Conservation (phyloP, 306 rosid genomes). For the Vigna unguiculata region DNA sequence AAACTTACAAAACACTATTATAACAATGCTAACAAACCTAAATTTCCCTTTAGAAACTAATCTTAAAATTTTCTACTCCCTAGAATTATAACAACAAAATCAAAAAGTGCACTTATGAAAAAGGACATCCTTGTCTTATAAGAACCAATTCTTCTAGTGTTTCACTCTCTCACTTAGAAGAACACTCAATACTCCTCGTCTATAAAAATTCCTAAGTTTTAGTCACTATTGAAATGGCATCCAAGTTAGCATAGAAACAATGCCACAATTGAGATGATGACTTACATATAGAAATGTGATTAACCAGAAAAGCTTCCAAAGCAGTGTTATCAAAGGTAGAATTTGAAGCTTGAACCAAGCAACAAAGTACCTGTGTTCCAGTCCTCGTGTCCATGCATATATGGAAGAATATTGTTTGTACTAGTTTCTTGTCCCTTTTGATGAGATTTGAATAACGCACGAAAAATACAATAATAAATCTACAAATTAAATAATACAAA, state of each 20-base stretch:
- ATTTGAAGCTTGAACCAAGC: slow-evolving; percentile 33
- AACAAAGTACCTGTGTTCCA: slow-evolving; percentile 79
- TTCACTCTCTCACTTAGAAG: background rate
- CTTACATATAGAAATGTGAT: background rate
- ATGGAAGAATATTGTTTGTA: slow-evolving; percentile 96
- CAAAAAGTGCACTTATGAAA: too few relatives aligned
- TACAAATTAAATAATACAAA: too few relatives aligned
- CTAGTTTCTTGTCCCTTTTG: slow-evolving; percentile 97
- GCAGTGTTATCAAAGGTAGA: background rate
- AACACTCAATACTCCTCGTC: background rate
- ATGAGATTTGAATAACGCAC: too few relatives aligned
- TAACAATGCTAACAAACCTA: too few relatives aligned
- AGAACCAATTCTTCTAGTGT: background rate
- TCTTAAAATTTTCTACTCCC: too few relatives aligned
- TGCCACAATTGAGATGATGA: background rate
- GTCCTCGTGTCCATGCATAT: slow-evolving; percentile 98
- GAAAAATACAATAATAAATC: too few relatives aligned
- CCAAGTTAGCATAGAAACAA: background rate
- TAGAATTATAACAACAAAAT: too few relatives aligned
- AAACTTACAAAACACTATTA: too few relatives aligned
- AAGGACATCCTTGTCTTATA: too few relatives aligned
- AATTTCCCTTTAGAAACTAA: too few relatives aligned
- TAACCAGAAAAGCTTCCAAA: slow-evolving; percentile 20
- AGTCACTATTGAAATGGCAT: background rate
- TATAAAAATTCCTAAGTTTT: background rate